Percentiles rank a stretch among this genome's conserved stretches.
Evolutionary conservation across 2,329 filamentous ascomycete species (phyloP).

Genomic region (Colletotrichum navitas): DNA sequence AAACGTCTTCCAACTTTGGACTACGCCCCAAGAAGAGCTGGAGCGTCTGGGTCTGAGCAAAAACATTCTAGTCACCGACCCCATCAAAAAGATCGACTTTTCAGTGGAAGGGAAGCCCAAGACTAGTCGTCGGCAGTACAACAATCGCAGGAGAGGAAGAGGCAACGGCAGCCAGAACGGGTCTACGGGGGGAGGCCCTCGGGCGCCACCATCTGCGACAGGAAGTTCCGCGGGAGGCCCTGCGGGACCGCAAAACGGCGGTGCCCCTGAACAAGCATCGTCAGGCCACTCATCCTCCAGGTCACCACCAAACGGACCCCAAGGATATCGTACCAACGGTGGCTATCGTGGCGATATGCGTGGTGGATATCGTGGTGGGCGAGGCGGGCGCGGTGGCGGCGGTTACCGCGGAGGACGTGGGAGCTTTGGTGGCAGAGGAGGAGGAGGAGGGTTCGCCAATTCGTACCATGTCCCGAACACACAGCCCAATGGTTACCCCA

Average conservation of each 20-base stretch:
- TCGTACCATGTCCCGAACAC: constrained; percentile 8
- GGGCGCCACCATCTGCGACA: constrained; percentile 11
- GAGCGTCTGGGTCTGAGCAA: constrained; percentile 67
- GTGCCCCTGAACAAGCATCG: not conserved
- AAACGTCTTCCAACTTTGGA: constrained; percentile 79
- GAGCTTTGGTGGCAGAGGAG: not conserved
- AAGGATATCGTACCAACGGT: constrained; percentile 29
- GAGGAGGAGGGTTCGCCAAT: constrained; percentile 21
- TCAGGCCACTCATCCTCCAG: not conserved
- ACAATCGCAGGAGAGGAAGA: constrained; percentile 47
- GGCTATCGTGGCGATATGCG: constrained; percentile 28
- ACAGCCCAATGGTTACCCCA: constrained; percentile 5
- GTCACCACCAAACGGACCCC: constrained; percentile 24
- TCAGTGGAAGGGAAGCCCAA: constrained; percentile 65
- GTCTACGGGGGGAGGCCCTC: constrained; percentile 1
- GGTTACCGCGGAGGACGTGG: constrained; percentile 21
- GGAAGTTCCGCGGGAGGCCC: not conserved
- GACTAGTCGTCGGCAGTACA: constrained; percentile 50
- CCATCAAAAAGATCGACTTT: constrained; percentile 75
- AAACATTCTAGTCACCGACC: constrained; percentile 75
- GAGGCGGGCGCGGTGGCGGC: constrained; percentile 11
- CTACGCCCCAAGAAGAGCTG: constrained; percentile 70
- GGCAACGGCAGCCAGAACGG: constrained; percentile 26
- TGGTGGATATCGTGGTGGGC: constrained; percentile 28
- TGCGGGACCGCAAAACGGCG: not conserved